Evolutionary conservation across 2,329 filamentous ascomycete species (phyloP), one percentile per base, ranked within the genome.

Genomic region (Orbilia quercus): DNA sequence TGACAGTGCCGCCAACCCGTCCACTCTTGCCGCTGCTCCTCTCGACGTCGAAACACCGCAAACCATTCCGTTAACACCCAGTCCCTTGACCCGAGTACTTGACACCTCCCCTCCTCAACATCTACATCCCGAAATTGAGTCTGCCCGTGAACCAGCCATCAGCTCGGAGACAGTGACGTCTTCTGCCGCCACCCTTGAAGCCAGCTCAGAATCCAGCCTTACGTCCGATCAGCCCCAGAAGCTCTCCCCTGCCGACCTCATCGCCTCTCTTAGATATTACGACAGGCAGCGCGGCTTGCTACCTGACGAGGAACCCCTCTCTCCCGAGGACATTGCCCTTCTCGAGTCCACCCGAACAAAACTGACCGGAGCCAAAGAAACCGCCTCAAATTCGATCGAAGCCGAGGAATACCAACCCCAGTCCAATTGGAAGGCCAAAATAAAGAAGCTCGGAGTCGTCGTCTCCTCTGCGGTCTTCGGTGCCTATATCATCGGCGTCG

Each of bases 251-350:
- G 70, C 62, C 11, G 63, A 74, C n/a, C 62, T 74, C 20, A 66
- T 74, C 44, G 69, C 69, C 9, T 74, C 60, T 7, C 69, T 74
- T 18, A 60, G 69, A 23, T 74, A 74, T 18, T 66, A 66, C 16
- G 69, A 74, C 18, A 51, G 50, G 31, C 44, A 25, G 16, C 60
- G 69, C 20, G 69, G 69, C 14, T 34, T 28, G 2, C 31, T 74
- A 14, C 69, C 69, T 34, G 69, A 74, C 16, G 69, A 74, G 42
- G 69, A 74, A 57, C 69, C 67, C 7, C 53, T 72, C 11, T 72
- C 67, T 5, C 18, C 67, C 0, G 44, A 64, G 42, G 67, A 72
- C 18, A 31, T 72, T 38, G 67, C 67, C 18, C 16, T 50, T 50
- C 53, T 72, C 1, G 59, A 72, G 23, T 60, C 67, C 7, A 28